A percentile compares a stretch with the other conserved stretches of the same genome.
These are phyloP conservation scores for Scleroderma citrinum DNA, from an alignment of 768 basidiomycete species.

Conservation along the genomic window DNA sequence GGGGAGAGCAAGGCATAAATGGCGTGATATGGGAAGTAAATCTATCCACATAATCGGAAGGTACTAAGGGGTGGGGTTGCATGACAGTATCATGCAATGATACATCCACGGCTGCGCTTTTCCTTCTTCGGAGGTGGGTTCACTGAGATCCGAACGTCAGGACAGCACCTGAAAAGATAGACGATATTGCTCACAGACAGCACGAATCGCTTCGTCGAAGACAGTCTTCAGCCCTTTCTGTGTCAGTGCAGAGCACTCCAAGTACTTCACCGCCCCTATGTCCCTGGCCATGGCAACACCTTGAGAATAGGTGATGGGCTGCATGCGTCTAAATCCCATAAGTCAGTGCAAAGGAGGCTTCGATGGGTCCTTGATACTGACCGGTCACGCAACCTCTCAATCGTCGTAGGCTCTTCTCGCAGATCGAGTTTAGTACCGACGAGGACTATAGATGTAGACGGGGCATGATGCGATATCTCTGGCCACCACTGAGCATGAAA, in stretches of 20 bases:
- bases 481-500: conserved; percentile 72
- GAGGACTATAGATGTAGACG: conserved; percentile 85
- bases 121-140: conserved; percentile 67
- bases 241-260: conserved; percentile 93
- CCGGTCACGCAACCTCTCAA: conserved; percentile 92
- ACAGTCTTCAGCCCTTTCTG: conserved; percentile 99
- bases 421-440: conserved; percentile 98
- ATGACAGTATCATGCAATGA: conserved; percentile 55
- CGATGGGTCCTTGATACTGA: conserved; percentile 29
- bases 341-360: conserved; percentile 5
- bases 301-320: conserved; percentile 88
- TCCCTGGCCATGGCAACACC: conserved; percentile 90
- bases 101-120: conserved; percentile 47
- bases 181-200: conserved; percentile 66
- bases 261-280: conserved; percentile 92
- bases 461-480: conserved; percentile 96
- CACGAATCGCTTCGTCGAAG: conserved; percentile 97
- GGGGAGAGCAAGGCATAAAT: conserved; percentile 60
- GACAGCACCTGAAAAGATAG: background rate
- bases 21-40: conserved; percentile 42
- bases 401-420: conserved; percentile 89
- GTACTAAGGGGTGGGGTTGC: conserved; percentile 8
- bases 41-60: conserved; percentile 26
- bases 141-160: conserved; percentile 39
- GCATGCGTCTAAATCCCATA: conserved; percentile 65